Base-by-base conservation (phyloP, 768 basidiomycete genomes). In the Neoboletus magnificus region DNA sequence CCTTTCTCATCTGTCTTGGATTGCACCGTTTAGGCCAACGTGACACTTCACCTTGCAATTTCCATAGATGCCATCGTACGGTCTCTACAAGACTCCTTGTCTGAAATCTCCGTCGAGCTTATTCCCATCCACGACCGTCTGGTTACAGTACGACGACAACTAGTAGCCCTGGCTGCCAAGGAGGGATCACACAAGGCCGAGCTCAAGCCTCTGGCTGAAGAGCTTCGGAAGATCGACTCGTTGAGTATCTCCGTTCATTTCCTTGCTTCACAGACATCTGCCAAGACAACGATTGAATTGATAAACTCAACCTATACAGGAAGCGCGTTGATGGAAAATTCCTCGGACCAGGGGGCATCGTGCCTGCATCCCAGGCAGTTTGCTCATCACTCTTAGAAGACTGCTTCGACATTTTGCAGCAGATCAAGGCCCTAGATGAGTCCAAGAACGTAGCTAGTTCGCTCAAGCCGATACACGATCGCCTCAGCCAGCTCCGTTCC, bases 261-360 rank as follows among this genome's bases (percentile, higher is more conserved):
- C 16, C n/a, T 37, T 43, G 9, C 42, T n/a, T 40, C 33, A 49
- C 53, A 52, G 63, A 58, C 62, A 54, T 54, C 36, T 59, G 52
- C 57, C 54, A 64, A 64, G 56, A 56, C 59, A 59, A 43, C 48
- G 33, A 41, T 41, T 39, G 35, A 37, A 13, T 45, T 20, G 36
- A 53, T 48, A 18, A 41, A 5, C 39, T 27, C 39, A n/a, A 23
- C 53, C 35, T 51, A 47, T 52, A 53, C 68, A 92, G 91, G 44
- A 88, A 92, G 73, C 91, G 95, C 16, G 93, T 96, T 4, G 93
- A 98, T 67, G 95, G 94, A 51, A 96, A 96, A 71, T 98, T 98
- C 73, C 78, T 96, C 20, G 93, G 92, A 0, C 89, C 92, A 23
- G 91, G 91, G 4, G 94, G 92, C 45, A 85, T 83, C 52, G 89